Evolutionary conservation across 2,329 filamentous ascomycete genomes (phyloP), one percentile per base, ranked within the genome.

Genomic region (Pseudogymnoascus sp.): DNA sequence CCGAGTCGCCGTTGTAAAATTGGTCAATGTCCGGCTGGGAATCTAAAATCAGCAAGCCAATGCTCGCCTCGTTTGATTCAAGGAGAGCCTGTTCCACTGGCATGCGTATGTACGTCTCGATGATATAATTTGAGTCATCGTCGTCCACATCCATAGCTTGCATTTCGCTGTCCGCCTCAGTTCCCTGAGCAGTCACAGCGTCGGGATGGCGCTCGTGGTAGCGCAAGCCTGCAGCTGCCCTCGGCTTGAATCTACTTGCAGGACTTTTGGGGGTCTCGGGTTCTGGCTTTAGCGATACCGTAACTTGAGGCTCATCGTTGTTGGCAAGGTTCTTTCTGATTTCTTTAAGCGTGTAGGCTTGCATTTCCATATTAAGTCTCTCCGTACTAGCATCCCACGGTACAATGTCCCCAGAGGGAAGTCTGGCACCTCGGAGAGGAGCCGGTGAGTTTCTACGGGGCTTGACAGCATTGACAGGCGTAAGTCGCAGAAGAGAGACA

Each of bases 51-150:
- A 75, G 65, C 31, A 74, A 67, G 21, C 73, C 73, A 6, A 87
- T 79, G 54, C 80, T 81, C 25, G 81, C 78, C 0, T 80, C 77
- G 6, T 76, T 74, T 3, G 83, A 77, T 13, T 80, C 75, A 8
- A 78, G 72, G 14, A 77, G 77, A 65, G 86, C 75, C 25, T 77
- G 77, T 64, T 80, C 79, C 2, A 79, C 81, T 1, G 85, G 83
- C 16, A 88, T 79, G 37, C 85, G 84, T 62, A 87, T 78, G 69
- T 88, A 88, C 43, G 85, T 86, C 65, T 88, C 85, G 48, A 86
- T 81, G 28, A 88, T 78, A 75, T 86, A 88, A 62, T 87, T 84
- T 3, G 79, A 79, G 16, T 83, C 83, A 64, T 81, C 75, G n/a
- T 79, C 76, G 21, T 74, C 76, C 70, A 76, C 75, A 28, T 72